Evolutionary conservation across 2,329 filamentous ascomycete genomes (phyloP).

Genomic region (Scedosporium dehoogii): DNA sequence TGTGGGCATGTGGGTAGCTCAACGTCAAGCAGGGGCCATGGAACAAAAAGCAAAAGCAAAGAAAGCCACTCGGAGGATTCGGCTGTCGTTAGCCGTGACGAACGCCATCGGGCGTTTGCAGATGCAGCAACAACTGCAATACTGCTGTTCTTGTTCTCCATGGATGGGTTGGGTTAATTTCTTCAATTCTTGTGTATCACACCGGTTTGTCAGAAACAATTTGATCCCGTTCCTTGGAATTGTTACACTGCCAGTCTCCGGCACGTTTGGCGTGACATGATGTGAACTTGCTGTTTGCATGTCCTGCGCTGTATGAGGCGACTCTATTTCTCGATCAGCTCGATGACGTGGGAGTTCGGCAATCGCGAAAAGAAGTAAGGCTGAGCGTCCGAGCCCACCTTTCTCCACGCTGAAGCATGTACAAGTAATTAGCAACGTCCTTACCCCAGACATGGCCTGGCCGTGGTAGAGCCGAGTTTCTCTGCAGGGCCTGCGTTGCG

Average conservation of each 20-base stretch:
- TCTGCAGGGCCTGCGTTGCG: background rate
- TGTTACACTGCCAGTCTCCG: no score
- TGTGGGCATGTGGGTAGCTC: background rate
- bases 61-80: background rate
- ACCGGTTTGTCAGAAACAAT: no score
- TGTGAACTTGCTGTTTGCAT: background rate
- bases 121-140: background rate
- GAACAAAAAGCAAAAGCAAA: background rate
- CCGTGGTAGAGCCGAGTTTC: no score
- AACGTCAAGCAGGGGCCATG: background rate
- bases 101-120: background rate
- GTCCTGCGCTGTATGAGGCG: background rate
- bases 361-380: background rate
- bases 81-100: background rate
- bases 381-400: background rate
- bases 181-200: no score
- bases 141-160: background rate
- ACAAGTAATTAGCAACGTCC: background rate
- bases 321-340: background rate
- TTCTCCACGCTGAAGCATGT: background rate
- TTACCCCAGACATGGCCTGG: background rate
- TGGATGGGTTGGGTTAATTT: background rate
- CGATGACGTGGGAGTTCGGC: background rate
- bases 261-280: background rate
- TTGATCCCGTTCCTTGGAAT: no score